Conservation (phyloP, 2,329 filamentous ascomycete genomes). For the Purpureocillium takamizusanense region DNA sequence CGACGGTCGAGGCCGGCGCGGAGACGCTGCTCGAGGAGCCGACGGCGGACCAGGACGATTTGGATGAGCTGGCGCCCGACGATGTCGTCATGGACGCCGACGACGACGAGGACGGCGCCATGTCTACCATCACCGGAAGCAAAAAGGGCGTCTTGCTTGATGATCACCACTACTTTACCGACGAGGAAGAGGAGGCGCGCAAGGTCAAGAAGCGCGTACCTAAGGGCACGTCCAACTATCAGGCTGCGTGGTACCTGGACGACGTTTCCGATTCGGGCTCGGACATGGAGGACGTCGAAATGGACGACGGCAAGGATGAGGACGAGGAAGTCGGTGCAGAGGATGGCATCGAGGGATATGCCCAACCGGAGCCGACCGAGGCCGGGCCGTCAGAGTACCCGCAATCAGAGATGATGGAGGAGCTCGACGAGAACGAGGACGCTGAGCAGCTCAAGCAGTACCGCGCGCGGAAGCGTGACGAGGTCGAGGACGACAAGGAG, state of each 20-base stretch:
- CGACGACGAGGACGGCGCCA: conserved; percentile 45
- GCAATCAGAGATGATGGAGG: conserved; percentile 85
- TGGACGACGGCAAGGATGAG: conserved; percentile 50
- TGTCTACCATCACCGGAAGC: conserved; percentile 27
- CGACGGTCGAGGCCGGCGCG: conserved; percentile 48
- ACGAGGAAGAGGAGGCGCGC: conserved; percentile 53
- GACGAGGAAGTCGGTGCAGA: conserved; percentile 59
- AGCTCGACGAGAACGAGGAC: conserved; percentile 72
- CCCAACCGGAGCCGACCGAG: conserved; percentile 62
- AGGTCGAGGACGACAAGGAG: conserved; percentile 83
- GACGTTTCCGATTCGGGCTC: conserved; percentile 79
- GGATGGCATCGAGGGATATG: conserved; percentile 69
- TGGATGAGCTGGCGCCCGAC: conserved; percentile 79
- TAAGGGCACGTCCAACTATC: conserved; percentile 86
- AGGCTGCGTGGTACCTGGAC: conserved; percentile 85
- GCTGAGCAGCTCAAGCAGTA: conserved; percentile 73
- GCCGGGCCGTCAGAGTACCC: conserved; percentile 80
- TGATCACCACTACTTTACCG: conserved; percentile 96
- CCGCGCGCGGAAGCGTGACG: conserved; percentile 65
- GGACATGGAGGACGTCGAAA: conserved; percentile 62
- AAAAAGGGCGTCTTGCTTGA: conserved; percentile 88
- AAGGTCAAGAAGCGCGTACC: conserved; percentile 66
- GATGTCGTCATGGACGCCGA: conserved; percentile 60
- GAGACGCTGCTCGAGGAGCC: conserved; percentile 60
- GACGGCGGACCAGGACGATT: conserved; percentile 70